Base-by-base conservation (phyloP, 495 filamentous ascomycete species). In the Neurospora sp. region DNA sequence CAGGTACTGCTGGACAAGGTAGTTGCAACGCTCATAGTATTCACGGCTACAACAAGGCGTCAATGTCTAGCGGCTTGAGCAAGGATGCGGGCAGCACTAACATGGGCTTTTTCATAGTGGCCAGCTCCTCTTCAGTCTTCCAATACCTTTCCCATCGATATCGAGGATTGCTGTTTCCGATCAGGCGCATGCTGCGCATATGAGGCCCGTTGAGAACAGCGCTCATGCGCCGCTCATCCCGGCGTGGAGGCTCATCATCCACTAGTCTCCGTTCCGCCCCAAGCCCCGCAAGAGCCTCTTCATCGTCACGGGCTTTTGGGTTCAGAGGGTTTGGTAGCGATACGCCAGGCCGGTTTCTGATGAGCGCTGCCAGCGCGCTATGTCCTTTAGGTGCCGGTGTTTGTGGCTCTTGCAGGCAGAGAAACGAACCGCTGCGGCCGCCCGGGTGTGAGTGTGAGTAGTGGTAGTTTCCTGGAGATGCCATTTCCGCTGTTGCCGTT, bases 1-100 rank as follows among this genome's bases (percentile, higher is more conserved):
- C 68, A 93, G 85, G 79, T 97, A 98, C 75, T 93, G 92, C 72
- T 93, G 91, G 69, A 98, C 88, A 11, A 98, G 82, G 70, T 85
- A 86, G 79, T 98, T 98, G 76, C 87, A 94, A 7, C 91, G 88
- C 79, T 94, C 90, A 79, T 98, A 94, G 82, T 96, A 97, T 78
- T 91, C 74, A 22, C 93, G 91, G 74, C 87, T 89, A 74, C 31
- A 18, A 38, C 59, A 40, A 8, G 40, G 39, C 7, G 53, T 73
- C 39, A 76, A 68, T 70, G 70, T 35, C 0, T 6, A 41, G 9
- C 70, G 38, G 42, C 40, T 70, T 22, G 20, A 69, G 22, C 9
- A 37, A 37, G 59, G 39, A 48, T 22, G 10, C 41, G 59, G 46
- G 38, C 4, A 37, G 69, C 61, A 80, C 85, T 75, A 76, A 88